phyloP scores from a whole-genome alignment of 257 asterid species.

The Lycium barbarum region DNA sequence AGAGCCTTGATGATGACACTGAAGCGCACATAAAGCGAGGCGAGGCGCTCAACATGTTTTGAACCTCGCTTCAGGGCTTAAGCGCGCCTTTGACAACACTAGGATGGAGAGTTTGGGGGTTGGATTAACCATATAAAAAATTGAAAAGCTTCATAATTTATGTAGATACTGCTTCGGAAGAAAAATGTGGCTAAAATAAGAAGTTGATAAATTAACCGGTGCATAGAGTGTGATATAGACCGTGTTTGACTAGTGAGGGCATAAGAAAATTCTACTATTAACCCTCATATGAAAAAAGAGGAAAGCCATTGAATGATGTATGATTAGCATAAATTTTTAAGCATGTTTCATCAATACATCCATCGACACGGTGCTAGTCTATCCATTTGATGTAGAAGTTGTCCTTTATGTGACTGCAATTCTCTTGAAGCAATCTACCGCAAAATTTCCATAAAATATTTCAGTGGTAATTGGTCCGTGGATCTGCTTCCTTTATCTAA shows the following conservation, averaged over 20 bases:
- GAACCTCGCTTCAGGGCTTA: too few species aligned
- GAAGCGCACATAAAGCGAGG: too few species aligned
- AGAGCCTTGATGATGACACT: too few species aligned
- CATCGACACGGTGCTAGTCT: neutral
- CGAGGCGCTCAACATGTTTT: too few species aligned
- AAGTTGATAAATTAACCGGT: neutral
- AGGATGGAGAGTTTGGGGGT: neutral
- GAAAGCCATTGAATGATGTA: neutral
- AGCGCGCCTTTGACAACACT: neutral
- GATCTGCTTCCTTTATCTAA: neutral
- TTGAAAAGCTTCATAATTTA: neutral
- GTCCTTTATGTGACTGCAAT: slow-evolving; percentile 26
- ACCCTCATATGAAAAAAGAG: neutral
- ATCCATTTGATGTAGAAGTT: slow-evolving; percentile 5
- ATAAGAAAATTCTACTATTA: neutral
- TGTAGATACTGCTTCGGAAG: slow-evolving; percentile 14
- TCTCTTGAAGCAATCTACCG: neutral
- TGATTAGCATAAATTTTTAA: neutral
- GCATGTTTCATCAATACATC: neutral
- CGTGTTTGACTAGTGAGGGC: neutral
- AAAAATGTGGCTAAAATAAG: neutral
- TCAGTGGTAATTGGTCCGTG: slow-evolving; percentile 1
- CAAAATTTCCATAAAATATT: neutral
- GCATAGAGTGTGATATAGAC: slow-evolving; percentile 1
- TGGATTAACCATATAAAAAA: neutral